phyloP scores from a whole-genome alignment of 1,284 basidiomycete genomes.

The Apiotrichum akiyoshidainum region DNA sequence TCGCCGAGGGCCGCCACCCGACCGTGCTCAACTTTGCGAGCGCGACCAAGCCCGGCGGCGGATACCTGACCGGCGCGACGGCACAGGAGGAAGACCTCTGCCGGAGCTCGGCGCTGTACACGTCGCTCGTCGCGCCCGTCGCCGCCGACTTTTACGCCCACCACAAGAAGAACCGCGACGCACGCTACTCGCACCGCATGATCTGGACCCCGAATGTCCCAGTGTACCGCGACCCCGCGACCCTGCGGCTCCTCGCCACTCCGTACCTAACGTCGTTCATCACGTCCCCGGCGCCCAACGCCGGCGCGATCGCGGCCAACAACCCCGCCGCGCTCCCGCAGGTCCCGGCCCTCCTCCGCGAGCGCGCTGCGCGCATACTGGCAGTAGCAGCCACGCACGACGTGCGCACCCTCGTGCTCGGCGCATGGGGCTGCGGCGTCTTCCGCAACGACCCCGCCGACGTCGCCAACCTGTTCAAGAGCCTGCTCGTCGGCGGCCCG shows the following conservation, averaged over 20 bases:
- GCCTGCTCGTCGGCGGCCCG: slow-evolving; percentile 7
- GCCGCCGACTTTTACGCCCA: slow-evolving; percentile 9
- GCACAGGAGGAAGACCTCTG: slow-evolving; percentile 24
- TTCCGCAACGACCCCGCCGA: slow-evolving; percentile 15
- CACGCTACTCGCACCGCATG: slow-evolving; percentile 19
- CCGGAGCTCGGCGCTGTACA: slow-evolving; percentile 18
- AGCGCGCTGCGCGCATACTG: slow-evolving; percentile 17
- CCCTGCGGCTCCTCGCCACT: slow-evolving; percentile 1
- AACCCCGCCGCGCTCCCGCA: neutral
- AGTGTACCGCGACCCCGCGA: slow-evolving; percentile 9
- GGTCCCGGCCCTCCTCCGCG: slow-evolving; percentile 1
- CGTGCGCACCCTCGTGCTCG: slow-evolving; percentile 15
- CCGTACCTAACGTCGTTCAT: slow-evolving; percentile 9
- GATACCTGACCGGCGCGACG: slow-evolving; percentile 17
- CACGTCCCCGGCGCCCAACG: slow-evolving; percentile 18
- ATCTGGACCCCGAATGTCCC: slow-evolving; percentile 17
- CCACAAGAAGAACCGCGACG: slow-evolving; percentile 10
- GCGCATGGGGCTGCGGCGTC: slow-evolving; percentile 23
- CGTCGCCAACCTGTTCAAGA: slow-evolving; percentile 8
- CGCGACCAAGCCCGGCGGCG: slow-evolving; percentile 19
- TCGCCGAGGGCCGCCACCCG: slow-evolving; percentile 1
- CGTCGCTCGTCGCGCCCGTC: neutral
- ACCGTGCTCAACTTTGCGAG: slow-evolving; percentile 20
- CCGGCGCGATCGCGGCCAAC: slow-evolving; percentile 6
- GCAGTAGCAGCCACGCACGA: slow-evolving; percentile 9